Percentiles rank a stretch among this genome's conserved stretches.
These are phyloP conservation scores for Malus fusca DNA, from an alignment of 306 rosid genomes.

Conservation along the genomic window DNA sequence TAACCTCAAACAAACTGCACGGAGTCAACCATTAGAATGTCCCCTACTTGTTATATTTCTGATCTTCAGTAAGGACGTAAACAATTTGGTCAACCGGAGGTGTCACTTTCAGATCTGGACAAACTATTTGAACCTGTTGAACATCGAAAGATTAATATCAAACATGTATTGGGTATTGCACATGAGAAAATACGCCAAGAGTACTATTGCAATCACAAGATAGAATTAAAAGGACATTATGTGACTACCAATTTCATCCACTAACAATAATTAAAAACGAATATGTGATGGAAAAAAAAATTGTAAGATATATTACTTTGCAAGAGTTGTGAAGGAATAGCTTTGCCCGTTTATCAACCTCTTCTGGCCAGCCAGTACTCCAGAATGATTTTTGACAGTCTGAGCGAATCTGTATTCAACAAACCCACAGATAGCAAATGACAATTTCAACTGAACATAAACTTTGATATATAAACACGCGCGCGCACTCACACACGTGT, in stretches of 20 bases:
- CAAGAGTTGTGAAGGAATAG: constrained; percentile 90
- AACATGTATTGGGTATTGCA: no score
- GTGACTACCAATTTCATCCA: not conserved
- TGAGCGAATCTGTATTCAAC: no score
- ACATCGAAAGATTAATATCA: no score
- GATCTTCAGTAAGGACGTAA: no score
- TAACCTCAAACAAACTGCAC: no score
- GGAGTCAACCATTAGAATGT: no score
- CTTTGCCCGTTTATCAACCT: constrained; percentile 81
- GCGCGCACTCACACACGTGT: no score
- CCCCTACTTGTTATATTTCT: no score
- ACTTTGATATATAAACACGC: no score
- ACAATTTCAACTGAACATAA: not conserved
- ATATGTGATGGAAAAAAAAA: not conserved
- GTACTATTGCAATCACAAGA: not conserved
- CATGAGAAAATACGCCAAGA: not conserved
- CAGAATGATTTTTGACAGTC: constrained; percentile 32
- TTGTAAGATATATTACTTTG: constrained; percentile 39
- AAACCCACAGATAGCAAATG: not conserved
- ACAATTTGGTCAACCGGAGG: no score
- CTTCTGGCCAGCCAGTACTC: constrained; percentile 99
- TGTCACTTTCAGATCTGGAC: no score
- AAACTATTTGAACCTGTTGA: no score
- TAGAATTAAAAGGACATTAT: not conserved
- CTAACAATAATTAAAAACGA: not conserved